Evolutionary conservation across 176 grass and related monocot genomes (phyloP).

Genomic region (Aegilops tauschii): DNA sequence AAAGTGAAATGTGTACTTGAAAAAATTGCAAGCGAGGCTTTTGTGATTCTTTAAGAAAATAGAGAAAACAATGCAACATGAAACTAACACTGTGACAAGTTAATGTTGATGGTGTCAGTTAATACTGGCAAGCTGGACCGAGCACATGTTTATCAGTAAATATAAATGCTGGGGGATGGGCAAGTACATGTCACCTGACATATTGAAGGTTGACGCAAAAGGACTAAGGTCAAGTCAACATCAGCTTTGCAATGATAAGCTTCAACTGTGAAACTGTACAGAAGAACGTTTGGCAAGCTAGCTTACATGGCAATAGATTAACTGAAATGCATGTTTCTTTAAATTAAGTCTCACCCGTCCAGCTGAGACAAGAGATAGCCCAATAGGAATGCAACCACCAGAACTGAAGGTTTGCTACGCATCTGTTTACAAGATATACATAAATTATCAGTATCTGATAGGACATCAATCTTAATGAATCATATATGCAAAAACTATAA

Average conservation of each 20-base stretch:
- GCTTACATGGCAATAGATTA: background rate
- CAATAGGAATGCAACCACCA: background rate
- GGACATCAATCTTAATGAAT: constrained; percentile 17
- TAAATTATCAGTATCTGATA: background rate
- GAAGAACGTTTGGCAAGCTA: background rate
- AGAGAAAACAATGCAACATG: constrained; percentile 11
- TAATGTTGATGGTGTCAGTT: background rate
- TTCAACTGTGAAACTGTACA: background rate
- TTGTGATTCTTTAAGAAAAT: background rate
- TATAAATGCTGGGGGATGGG: background rate
- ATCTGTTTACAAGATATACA: background rate
- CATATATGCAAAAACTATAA: constrained; percentile 4
- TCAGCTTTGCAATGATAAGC: background rate
- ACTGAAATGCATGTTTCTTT: background rate
- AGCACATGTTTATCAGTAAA: constrained; percentile 3
- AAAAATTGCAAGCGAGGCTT: background rate
- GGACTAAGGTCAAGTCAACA: background rate
- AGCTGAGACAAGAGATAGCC: background rate
- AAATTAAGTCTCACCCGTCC: background rate
- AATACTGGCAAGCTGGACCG: background rate
- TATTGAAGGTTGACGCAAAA: background rate
- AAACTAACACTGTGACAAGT: background rate
- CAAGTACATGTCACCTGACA: background rate
- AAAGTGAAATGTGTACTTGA: background rate
- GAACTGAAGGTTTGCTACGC: background rate